Evolutionary conservation across 768 basidiomycete genomes (phyloP).

Genomic region (Omphalotus guepiniiformis): DNA sequence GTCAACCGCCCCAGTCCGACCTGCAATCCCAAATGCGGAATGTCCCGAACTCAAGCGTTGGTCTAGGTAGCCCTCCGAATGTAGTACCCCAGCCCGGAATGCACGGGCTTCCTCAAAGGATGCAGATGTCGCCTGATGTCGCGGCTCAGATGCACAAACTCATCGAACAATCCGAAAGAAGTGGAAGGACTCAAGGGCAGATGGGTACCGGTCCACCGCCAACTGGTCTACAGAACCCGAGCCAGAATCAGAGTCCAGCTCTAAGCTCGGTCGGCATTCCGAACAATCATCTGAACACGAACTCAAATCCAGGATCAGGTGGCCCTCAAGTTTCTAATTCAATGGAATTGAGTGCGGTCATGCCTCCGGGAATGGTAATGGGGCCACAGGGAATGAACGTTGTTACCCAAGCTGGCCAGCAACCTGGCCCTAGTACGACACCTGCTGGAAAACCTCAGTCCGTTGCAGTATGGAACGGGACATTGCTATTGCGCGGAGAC

Average conservation of each 20-base stretch:
- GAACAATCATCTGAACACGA: conserved; percentile 1
- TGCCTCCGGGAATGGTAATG: too few relatives aligned
- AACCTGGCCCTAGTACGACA: not conserved
- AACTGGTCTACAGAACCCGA: not conserved
- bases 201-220: not conserved
- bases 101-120: not conserved
- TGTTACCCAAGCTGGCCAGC: not conserved
- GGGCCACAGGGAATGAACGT: not conserved
- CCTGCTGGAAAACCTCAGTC: too few relatives aligned
- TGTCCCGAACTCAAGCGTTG: not conserved
- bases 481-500: not conserved
- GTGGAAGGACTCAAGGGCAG: not conserved
- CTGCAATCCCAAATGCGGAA: too few relatives aligned
- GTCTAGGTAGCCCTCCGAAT: too few relatives aligned
- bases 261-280: too few relatives aligned
- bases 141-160: conserved; percentile 9
- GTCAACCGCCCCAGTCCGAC: too few relatives aligned
- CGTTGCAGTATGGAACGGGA: conserved; percentile 7
- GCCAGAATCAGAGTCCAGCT: not conserved
- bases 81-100: not conserved
- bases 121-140: conserved; percentile 3
- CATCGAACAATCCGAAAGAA: not conserved
- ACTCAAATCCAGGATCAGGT: not conserved
- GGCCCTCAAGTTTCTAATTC: not conserved
- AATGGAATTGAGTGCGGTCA: too few relatives aligned